A percentile compares a stretch with the other conserved stretches of the same genome.
Evolutionary conservation across 495 filamentous ascomycete genomes (phyloP).

Genomic region (Endocarpon pusillum): DNA sequence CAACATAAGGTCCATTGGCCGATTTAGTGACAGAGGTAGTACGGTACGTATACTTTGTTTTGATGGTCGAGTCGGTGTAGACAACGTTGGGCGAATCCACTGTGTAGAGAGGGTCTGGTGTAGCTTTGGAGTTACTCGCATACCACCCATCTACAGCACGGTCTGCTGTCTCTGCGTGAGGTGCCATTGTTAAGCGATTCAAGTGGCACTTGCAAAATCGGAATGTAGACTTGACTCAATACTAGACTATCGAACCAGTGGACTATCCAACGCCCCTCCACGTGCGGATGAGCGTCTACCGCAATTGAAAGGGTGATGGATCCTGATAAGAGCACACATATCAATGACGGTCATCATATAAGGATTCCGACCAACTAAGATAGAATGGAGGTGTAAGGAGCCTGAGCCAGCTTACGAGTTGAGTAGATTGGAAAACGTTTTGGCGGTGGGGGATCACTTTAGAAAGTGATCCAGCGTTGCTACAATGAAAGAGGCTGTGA

Average conservation of each 20-base stretch:
- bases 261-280: slow-evolving; percentile 71
- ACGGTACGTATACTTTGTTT: slow-evolving; percentile 89
- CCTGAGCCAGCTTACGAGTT: slow-evolving; percentile 62
- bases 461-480: neutral
- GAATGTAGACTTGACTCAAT: slow-evolving; percentile 8
- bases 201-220: neutral
- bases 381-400: too few species aligned
- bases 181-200: slow-evolving; percentile 59
- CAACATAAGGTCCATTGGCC: slow-evolving; percentile 63
- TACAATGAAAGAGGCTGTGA: neutral
- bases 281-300: slow-evolving; percentile 84
- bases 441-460: slow-evolving; percentile 33
- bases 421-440: slow-evolving; percentile 81
- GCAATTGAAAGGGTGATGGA: slow-evolving; percentile 95
- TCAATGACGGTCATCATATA: slow-evolving; percentile 1
- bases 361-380: neutral
- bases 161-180: slow-evolving; percentile 67
- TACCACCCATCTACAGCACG: slow-evolving; percentile 32
- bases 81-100: slow-evolving; percentile 85
- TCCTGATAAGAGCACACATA: slow-evolving; percentile 28
- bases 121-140: neutral
- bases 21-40: slow-evolving; percentile 64
- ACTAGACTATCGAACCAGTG: slow-evolving; percentile 40
- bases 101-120: slow-evolving; percentile 46
- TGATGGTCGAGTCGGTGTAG: slow-evolving; percentile 79